Base-by-base conservation (phyloP, 768 basidiomycete species). In the Coprinellus aureogranulatus region DNA sequence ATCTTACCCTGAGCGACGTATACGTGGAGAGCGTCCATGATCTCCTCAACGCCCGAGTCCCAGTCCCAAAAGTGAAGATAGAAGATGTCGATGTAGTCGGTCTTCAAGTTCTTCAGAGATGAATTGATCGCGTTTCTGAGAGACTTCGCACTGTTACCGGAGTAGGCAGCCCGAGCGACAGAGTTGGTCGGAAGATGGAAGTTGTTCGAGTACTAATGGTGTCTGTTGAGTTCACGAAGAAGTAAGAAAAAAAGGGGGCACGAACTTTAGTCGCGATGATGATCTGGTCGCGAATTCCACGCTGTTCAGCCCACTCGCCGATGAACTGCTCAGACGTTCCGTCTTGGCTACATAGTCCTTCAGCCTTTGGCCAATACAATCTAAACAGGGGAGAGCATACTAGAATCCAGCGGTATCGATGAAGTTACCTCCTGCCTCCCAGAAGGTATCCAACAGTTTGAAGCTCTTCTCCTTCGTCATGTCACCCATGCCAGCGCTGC, bases 11-110 rank as follows among this genome's bases (percentile, higher is more conserved):
- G 62, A 6, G 64, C 65, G 37, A 86, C 79, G 40, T 86, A 73
- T 18, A 72, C 68, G 60, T 86, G 80, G 10, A 87, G 70, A 6
- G 72, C 66, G 41, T 75, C 74, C 82, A 86, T 83, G 48, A 85
- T 67, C 66, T 87, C 84, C 63, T 81, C 77, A 48, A 85, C 70
- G 8, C 73, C 68, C 20, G 78, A 80, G 8, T 70, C 64, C 57
- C 72, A 80, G 62, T 85, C 83, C 82, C 82, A 81, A 65, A 68
- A 77, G 53, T 79, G 76, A 3, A 77, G 39, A 62, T 80, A 78
- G n/a, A 78, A 49, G 30, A 59, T 25, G 46, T 59, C 57, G 23
- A 79, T 73, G 50, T 77, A 78, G 5, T 62, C 60, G 1, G 75
- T 78, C 47, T 73, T 65, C 2, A 82, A 68, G 60, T 74, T 77